Evolutionary conservation across 2,329 filamentous ascomycete genomes (phyloP).

Genomic region (Pseudogymnoascus sp.): DNA sequence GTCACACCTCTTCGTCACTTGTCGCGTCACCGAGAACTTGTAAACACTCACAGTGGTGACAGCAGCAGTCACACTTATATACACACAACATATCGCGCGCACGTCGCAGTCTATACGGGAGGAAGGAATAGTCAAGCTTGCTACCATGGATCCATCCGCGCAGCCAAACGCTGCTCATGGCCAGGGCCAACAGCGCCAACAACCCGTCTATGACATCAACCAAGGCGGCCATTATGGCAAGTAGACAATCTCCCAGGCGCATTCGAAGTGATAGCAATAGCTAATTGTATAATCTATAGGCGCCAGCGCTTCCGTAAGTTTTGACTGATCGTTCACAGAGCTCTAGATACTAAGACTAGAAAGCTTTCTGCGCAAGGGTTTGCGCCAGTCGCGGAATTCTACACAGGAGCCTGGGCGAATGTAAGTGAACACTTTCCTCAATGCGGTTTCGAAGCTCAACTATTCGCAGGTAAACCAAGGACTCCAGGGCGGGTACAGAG

Average conservation of each 20-base stretch:
- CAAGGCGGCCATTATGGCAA: constrained; percentile 75
- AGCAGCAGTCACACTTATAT: not conserved
- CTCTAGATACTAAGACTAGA: constrained; percentile 12
- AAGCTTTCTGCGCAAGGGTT: constrained; percentile 83
- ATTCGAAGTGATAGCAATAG: not conserved
- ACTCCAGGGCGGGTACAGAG: constrained; percentile 83
- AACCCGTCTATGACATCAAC: constrained; percentile 64
- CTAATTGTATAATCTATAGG: constrained; percentile 39
- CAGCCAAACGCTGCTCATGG: constrained; percentile 46
- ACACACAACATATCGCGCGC: constrained; percentile 1
- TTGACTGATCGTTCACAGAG: not conserved
- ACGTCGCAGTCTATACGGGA: not conserved
- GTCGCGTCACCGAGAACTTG: constrained; percentile 3
- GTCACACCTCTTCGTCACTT: not conserved
- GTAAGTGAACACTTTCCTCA: constrained; percentile 43
- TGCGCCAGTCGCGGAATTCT: constrained; percentile 81
- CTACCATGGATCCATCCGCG: constrained; percentile 49
- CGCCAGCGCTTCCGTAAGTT: constrained; percentile 61
- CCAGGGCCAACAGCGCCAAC: constrained; percentile 37
- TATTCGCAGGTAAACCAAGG: constrained; percentile 79
- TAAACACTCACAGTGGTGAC: constrained; percentile 4
- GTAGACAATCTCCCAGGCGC: constrained; percentile 22
- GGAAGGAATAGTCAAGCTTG: not conserved
- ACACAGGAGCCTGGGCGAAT: constrained; percentile 93
- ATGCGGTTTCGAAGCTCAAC: constrained; percentile 22